Evolutionary conservation across 345 rosid species (phyloP).

Genomic region (Sisymbrium altissimum): DNA sequence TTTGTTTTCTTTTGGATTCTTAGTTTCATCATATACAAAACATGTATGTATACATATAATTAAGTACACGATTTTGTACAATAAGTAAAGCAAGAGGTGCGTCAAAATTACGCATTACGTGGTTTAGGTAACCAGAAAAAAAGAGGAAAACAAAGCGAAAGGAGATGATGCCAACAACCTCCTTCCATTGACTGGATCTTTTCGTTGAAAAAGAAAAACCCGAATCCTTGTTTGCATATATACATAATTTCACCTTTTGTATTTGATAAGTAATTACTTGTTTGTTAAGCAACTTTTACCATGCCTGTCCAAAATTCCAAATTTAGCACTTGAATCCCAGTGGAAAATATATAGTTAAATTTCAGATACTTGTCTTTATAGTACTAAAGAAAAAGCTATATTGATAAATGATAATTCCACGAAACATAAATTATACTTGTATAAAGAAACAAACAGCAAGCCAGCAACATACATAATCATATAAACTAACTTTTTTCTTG

Average conservation of each 20-base stretch:
- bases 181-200: slow-evolving; percentile 16
- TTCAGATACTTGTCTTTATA: neutral
- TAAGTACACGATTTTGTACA: too few relatives aligned
- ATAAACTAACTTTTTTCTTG: neutral
- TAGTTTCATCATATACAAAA: too few relatives aligned
- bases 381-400: neutral
- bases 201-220: neutral
- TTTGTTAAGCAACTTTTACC: slow-evolving; percentile 15
- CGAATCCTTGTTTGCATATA: neutral
- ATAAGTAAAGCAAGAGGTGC: neutral
- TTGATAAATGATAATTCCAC: too few relatives aligned
- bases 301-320: neutral
- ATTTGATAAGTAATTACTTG: neutral
- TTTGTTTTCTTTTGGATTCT: too few relatives aligned
- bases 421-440: too few relatives aligned
- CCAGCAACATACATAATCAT: neutral
- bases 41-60: too few relatives aligned
- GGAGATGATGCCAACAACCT: slow-evolving; percentile 7
- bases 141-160: neutral
- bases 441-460: neutral
- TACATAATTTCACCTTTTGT: neutral
- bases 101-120: slow-evolving; percentile 19
- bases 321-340: neutral
- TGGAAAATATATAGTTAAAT: neutral
- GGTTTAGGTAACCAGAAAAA: slow-evolving; percentile 13